Evolutionary conservation across 768 basidiomycete genomes (phyloP).

Genomic region (Suillus alpinus): DNA sequence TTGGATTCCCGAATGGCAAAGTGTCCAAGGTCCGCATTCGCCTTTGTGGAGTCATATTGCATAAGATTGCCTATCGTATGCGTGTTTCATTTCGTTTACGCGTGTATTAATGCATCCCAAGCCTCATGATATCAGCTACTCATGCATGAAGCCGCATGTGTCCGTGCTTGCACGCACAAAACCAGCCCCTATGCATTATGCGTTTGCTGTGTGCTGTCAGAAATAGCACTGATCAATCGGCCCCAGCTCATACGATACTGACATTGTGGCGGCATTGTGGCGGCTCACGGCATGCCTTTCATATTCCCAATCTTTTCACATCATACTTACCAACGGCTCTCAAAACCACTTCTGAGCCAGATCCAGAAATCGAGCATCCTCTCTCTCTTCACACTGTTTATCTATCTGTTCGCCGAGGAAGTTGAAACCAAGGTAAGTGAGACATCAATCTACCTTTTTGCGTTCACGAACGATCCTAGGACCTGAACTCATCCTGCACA

Average conservation of each 20-base stretch:
- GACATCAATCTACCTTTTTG: neutral
- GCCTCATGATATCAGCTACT: neutral
- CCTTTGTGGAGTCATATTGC: neutral
- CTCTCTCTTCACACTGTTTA: neutral
- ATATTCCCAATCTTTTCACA: neutral
- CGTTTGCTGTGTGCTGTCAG: neutral
- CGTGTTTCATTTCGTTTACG: neutral
- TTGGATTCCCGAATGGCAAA: neutral
- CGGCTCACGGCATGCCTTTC: neutral
- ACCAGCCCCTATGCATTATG: neutral
- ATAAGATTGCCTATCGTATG: neutral
- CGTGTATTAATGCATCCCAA: neutral
- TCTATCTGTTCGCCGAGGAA: neutral
- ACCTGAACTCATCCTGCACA: neutral
- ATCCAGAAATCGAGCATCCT: neutral
- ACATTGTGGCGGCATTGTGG: neutral
- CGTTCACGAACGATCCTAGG: neutral
- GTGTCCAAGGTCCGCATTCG: neutral
- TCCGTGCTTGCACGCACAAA: neutral
- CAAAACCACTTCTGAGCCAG: neutral
- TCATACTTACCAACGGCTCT: neutral
- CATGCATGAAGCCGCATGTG: neutral
- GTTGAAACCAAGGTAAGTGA: neutral
- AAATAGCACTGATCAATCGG: neutral
- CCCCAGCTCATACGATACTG: neutral